Evolutionary conservation across 163 green algal genomes (phyloP).

Genomic region (Chlamydomonas reinhardtii): DNA sequence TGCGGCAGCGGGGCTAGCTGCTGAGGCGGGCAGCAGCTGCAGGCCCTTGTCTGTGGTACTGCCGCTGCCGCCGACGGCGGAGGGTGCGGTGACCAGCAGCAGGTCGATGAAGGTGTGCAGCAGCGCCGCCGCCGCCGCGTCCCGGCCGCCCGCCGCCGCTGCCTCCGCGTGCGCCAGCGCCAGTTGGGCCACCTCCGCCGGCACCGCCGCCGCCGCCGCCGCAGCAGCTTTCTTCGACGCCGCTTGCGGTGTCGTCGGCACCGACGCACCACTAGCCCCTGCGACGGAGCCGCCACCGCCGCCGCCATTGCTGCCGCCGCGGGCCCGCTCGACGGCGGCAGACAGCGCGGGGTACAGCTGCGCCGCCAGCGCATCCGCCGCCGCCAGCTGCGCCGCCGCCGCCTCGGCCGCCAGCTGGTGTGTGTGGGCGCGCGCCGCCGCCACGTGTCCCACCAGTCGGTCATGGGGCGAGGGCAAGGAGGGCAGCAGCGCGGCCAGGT

Average conservation of each 20-base stretch:
- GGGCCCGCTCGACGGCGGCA: neutral
- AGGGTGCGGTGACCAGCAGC: no score
- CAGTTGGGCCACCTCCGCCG: conserved; percentile 15
- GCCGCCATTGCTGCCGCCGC: neutral
- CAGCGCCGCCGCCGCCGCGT: neutral
- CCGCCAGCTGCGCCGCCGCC: conserved; percentile 7
- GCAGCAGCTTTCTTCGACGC: neutral
- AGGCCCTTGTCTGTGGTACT: no score
- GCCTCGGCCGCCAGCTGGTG: neutral
- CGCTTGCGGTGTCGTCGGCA: neutral
- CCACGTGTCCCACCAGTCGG: conserved; percentile 11
- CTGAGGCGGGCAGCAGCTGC: no score
- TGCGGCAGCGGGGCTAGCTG: neutral
- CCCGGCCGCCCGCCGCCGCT: neutral
- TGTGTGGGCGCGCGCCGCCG: neutral
- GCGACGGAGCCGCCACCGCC: neutral
- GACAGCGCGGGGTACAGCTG: conserved; percentile 31
- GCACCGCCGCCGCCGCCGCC: no score
- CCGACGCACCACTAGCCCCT: neutral
- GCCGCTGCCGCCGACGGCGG: no score
- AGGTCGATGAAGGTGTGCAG: conserved; percentile 21
- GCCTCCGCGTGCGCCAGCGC: conserved; percentile 28
- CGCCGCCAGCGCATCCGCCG: conserved; percentile 6
- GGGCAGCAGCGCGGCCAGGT: conserved; percentile 3
- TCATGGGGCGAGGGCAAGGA: conserved; percentile 9